Evolutionary conservation across 306 rosid species (phyloP).

Genomic region (Spatholobus suberectus): DNA sequence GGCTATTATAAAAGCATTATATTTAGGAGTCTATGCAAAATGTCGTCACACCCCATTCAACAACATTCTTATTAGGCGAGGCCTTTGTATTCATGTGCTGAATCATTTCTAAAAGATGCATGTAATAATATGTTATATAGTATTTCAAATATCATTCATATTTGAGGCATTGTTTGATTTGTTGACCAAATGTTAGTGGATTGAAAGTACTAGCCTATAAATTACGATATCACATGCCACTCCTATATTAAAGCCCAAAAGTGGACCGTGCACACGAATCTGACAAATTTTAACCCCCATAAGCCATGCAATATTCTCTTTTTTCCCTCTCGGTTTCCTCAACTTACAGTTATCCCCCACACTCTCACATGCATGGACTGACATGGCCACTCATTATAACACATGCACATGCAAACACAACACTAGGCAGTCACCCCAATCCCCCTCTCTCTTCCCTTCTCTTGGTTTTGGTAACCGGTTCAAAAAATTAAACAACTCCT

Average conservation of each 20-base stretch:
- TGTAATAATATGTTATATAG: background rate
- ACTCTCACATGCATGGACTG: conserved; percentile 91
- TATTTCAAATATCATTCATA: background rate
- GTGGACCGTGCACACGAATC: conserved; percentile 57
- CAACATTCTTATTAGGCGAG: conserved; percentile 13
- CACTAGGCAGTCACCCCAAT: conserved; percentile 24
- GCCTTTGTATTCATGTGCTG: conserved; percentile 19
- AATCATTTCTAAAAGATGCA: conserved; percentile 24
- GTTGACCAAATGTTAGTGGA: conserved; percentile 52
- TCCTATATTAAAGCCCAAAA: conserved; percentile 53
- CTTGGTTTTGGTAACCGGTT: background rate
- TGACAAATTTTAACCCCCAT: conserved; percentile 62
- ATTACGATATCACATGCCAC: conserved; percentile 56
- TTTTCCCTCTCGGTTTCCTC: conserved; percentile 54
- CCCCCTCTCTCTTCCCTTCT: background rate
- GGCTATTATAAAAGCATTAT: background rate
- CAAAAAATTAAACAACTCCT: no score
- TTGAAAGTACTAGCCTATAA: conserved; percentile 39
- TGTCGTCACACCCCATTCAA: conserved; percentile 14
- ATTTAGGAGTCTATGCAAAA: background rate
- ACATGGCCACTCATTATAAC: conserved; percentile 80
- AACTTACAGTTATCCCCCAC: conserved; percentile 55
- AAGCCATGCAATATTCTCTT: conserved; percentile 65
- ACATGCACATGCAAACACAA: conserved; percentile 81
- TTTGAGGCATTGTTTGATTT: conserved; percentile 31